Evolutionary conservation across 192 early-diverging fungal species (phyloP), one percentile per base, ranked within the genome.

Genomic region (Backusella westeae): DNA sequence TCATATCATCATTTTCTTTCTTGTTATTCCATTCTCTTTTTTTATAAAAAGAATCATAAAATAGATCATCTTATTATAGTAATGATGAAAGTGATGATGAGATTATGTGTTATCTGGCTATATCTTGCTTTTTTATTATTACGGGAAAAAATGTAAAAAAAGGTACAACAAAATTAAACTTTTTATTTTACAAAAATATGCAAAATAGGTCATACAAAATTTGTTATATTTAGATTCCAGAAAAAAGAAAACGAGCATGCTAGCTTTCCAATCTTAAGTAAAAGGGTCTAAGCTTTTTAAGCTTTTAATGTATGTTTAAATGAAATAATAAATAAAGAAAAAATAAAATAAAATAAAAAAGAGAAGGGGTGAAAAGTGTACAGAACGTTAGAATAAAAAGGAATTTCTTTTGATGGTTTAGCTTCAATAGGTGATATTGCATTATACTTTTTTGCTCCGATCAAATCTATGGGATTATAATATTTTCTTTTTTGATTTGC

Each of bases 191-290:
- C 19, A 53, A 53, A 53, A 53, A 53, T 53, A 53, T 53, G 52
- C 52, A 53, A 53, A 53, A 53, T 21, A 53, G 52, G 52, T 53
- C 52, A 53, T 53, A 53, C 52, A 23, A 53, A 53, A 53, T 53
- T 53, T 53, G 52, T 53, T 53, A 53, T 53, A 53, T 53, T 53
- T 53, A 53, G 52, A 53, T 53, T 53, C n/a, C 52, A 53, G 52
- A 53, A 53, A 53, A 53, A 53, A 53, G 19, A 53, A n/a, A n/a
- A 53, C 42, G 6, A 53, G 6, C 52, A 53, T 53, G 52, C 1
- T 23, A 8, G 6, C 52, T 53, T 53, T 53, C 52, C 52, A 53
- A 53, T 21, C 42, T 21, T 21, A 53, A 39, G 19, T 21, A 53
- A 53, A 2, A 6, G n/a, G 19, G 52, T 23, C 52, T 21, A 53